These are phyloP conservation scores for Peronospora destructor DNA, from an alignment of 352 stramenopile genomes.

Conservation along the genomic window DNA sequence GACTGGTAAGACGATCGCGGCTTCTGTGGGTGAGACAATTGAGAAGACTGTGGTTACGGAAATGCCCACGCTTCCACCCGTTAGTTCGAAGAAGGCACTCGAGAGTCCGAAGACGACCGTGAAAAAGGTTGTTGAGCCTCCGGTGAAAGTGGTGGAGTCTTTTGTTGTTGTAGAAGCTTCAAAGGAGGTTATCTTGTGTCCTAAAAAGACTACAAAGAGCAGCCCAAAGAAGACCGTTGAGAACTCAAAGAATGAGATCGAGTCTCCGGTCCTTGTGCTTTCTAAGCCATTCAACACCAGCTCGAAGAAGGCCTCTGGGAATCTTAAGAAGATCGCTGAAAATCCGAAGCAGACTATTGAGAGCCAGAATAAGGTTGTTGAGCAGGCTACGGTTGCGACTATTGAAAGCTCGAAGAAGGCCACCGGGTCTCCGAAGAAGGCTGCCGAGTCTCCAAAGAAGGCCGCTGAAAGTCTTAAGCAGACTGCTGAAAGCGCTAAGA, in stretches of 20 bases:
- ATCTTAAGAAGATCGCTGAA: slow-evolving; percentile 21
- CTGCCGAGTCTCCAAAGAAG: slow-evolving; percentile 20
- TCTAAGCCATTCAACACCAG: background rate
- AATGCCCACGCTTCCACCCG: background rate
- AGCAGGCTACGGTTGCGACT: background rate
- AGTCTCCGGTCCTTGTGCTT: background rate
- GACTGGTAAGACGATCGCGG: background rate
- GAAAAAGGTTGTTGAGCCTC: slow-evolving; percentile 5
- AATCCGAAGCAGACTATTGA: slow-evolving; percentile 10
- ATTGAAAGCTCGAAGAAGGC: slow-evolving; percentile 7
- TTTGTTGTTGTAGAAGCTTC: slow-evolving; percentile 2
- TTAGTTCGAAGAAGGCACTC: slow-evolving; percentile 3
- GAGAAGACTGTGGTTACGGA: slow-evolving; percentile 3
- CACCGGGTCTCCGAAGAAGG: background rate
- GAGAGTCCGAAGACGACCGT: slow-evolving; percentile 7
- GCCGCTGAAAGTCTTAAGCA: slow-evolving; percentile 14
- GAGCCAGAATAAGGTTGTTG: background rate
- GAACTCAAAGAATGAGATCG: background rate
- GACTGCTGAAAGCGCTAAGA: slow-evolving; percentile 11
- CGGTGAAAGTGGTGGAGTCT: slow-evolving; percentile 3
- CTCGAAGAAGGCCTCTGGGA: slow-evolving; percentile 10
- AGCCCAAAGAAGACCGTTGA: slow-evolving; percentile 10
- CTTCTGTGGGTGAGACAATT: background rate
- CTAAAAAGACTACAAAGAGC: slow-evolving; percentile 6
- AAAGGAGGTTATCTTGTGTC: slow-evolving; percentile 2